Base-by-base conservation (phyloP, 164 flowering plant genomes). In the Tinospora cordifolia region DNA sequence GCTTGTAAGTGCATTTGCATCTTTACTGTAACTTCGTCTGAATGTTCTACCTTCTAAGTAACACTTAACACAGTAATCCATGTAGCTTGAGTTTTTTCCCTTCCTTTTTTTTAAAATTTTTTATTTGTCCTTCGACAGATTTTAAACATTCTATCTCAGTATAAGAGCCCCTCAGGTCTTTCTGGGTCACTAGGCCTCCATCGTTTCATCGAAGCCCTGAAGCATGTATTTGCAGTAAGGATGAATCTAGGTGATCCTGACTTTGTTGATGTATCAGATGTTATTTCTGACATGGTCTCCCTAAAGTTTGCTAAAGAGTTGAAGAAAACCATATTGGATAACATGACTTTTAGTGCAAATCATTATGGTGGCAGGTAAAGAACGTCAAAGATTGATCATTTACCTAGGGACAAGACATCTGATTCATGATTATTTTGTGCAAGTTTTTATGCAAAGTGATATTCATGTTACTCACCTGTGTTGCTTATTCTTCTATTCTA, bases 161-260 rank as follows among this genome's bases (percentile, higher is more conserved):
- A 82, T 71, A 80, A 75, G 68, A 6, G 63, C 41, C 74, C 79
- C 26, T 66, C 51, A 24, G 82, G 78, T 46, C 11, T 75, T 69
- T 70, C 80, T 2, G 85, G 81, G 15, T 21, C 86, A 0, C 81
- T 89, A 38, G 82, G 87, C 39, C 58, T 80, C 8, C 94, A 87
- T 69, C 80, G 90, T 25, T 25, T 24, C 40, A 81, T 87, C 12
- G 92, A 89, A 77, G 86, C 90, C 44, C 6, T 89, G 67, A 89
- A 89, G 74, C 84, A 87, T 63, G 78, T 77, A 62, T 75, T 81
- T 62, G 85, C 90, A 8, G 74, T 79, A 49, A 79, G 85, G 76
- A 87, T 85, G 88, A 83, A 83, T 44, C 89, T 86, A 13, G 91
- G 91, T n/a, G 93, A 89, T 80, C 94, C 90, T 17, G 83, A 84